Base-by-base conservation (phyloP, 768 basidiomycete genomes). In the Tulasnella sp. region DNA sequence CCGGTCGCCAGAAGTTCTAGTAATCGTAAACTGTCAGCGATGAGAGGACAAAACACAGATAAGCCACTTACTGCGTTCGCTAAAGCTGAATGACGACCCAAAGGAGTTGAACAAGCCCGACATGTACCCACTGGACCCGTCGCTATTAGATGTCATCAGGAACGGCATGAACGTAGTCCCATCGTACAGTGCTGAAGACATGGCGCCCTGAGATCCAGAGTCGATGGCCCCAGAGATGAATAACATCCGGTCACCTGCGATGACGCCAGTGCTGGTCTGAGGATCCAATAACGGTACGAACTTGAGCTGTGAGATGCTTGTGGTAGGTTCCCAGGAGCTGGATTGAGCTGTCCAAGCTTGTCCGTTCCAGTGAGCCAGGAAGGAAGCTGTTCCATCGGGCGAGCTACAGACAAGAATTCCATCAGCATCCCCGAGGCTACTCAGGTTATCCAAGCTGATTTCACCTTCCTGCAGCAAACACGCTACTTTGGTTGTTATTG, bases 391-490 rank as follows among this genome's bases (percentile, higher is more conserved):
- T 48, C 22, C 21, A 24, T 22, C 46, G 5, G 27, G 11, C 7
- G 27, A 48, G 46, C 3, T 76, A n/a, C n/a, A n/a, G n/a, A n/a
- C n/a, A n/a, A n/a, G n/a, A n/a, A n/a, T 74, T 11, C 80, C 82
- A 58, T 84, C 80, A n/a, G 67, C 70, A 3, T 81, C 74, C 38
- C 83, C 82, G 60, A 24, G 11, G 1, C 42, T 4, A 59, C 53
- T 53, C 22, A 38, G 46, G 30, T 15, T 41, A 22, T 12, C 42
- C 61, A 31, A 46, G 42, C n/a, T 8, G 44, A 50, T 19, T 19
- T 11, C 62, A 91, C 84, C 78, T 80, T 65, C 94, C 94, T 31
- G 92, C 90, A 49, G 85, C 89, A 66, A 92, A 99, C 57, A 98
- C 78, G 66, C 87, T 94, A 65, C 81, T 87, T 1, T 72, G 68